phyloP scores from a whole-genome alignment of 2,329 filamentous ascomycete species.

The Lasiodiplodia sp. region DNA sequence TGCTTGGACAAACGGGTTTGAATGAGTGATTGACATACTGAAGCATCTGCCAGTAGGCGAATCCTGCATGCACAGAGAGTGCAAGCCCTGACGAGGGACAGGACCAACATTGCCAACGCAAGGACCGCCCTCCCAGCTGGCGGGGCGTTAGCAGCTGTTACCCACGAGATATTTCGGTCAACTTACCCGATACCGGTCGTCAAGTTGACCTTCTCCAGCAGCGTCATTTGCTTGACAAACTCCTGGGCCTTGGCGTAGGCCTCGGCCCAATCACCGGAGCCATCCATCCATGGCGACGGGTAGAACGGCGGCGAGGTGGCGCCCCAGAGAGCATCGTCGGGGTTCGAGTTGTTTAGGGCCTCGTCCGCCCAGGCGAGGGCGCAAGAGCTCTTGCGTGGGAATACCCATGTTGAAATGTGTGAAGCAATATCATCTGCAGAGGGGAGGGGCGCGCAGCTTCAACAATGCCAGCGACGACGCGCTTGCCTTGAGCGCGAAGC shows the following conservation, averaged over 20 bases:
- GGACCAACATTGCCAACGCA: conserved; percentile 80
- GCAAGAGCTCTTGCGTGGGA: too few relatives aligned
- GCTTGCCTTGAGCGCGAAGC: too few relatives aligned
- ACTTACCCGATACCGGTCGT: conserved; percentile 86
- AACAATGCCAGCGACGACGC: too few relatives aligned
- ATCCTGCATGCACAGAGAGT: conserved; percentile 84
- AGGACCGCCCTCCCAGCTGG: conserved; percentile 70
- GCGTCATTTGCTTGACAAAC: conserved; percentile 83
- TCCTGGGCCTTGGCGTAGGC: conserved; percentile 78
- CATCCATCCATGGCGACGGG: conserved; percentile 86
- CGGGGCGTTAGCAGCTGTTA: conserved; percentile 32
- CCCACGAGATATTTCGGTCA: not conserved
- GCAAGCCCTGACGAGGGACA: conserved; percentile 73
- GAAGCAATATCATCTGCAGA: too few relatives aligned
- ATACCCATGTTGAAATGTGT: not conserved
- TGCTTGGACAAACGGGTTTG: not conserved
- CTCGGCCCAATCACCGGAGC: conserved; percentile 73
- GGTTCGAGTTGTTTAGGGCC: conserved; percentile 12
- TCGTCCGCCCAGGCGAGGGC: too few relatives aligned
- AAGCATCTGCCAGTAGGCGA: conserved; percentile 81
- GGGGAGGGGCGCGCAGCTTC: too few relatives aligned
- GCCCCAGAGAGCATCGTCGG: conserved; percentile 31
- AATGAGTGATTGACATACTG: conserved; percentile 46
- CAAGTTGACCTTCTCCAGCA: conserved; percentile 91
- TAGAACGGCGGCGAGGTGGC: conserved; percentile 71